A percentile compares a stretch with the other conserved stretches of the same genome.
Evolutionary conservation across 2,329 filamentous ascomycete genomes (phyloP).

Genomic region (Chrysoporthe deuterocubensis): DNA sequence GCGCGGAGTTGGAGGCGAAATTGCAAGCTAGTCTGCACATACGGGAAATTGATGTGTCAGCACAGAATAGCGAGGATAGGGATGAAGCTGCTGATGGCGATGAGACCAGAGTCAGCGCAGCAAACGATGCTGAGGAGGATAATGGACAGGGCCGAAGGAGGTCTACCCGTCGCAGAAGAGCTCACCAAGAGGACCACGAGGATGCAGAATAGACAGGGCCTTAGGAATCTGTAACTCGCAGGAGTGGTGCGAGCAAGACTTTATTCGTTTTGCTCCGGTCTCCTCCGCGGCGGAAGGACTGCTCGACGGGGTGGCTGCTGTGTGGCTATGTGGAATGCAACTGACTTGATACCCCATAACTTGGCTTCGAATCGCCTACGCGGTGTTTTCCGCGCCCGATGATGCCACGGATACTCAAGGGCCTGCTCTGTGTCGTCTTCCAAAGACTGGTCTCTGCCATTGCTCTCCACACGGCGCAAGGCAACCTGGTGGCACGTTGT

Average conservation of each 20-base stretch:
- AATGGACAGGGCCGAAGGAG: conserved; percentile 18
- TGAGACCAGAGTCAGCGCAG: conserved; percentile 11
- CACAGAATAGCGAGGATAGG: conserved; percentile 26
- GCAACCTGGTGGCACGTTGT: not conserved
- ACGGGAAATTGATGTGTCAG: conserved; percentile 33
- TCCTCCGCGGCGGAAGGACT: not conserved
- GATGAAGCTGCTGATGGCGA: conserved; percentile 29
- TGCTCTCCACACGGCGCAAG: not conserved
- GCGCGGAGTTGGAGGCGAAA: conserved; percentile 61
- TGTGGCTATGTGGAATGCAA: conserved; percentile 10
- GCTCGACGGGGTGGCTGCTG: conserved; percentile 8
- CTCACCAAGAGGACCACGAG: conserved; percentile 12
- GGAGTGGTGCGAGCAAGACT: not conserved
- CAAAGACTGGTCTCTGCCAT: not conserved
- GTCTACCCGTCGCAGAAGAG: conserved; percentile 18
- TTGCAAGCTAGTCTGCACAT: conserved; percentile 66
- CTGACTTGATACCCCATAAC: conserved; percentile 24
- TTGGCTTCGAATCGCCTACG: not conserved
- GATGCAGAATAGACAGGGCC: conserved; percentile 16
- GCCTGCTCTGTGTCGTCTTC: not conserved
- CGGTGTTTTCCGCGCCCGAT: too few species aligned
- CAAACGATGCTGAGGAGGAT: conserved; percentile 13
- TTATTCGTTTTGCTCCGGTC: conserved; percentile 7
- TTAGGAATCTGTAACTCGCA: conserved; percentile 8
- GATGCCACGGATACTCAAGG: too few species aligned